Evolutionary conservation across 1,284 basidiomycete species (phyloP).

Genomic region (Meira miltonrushii): DNA sequence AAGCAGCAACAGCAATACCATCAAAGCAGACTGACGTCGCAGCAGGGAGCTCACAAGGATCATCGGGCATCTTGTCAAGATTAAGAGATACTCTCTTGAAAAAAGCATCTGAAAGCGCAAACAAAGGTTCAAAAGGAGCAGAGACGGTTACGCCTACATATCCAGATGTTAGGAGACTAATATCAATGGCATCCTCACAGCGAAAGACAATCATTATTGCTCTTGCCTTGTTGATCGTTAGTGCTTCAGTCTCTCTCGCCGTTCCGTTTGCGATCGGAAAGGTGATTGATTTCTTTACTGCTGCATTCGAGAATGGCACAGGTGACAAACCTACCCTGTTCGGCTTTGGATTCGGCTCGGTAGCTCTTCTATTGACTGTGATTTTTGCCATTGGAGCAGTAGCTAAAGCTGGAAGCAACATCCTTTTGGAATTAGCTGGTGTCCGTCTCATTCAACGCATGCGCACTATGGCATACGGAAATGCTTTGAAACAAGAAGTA

Average conservation of each 20-base stretch:
- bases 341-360: slow-evolving; percentile 68
- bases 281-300: slow-evolving; percentile 50
- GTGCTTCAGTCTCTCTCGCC: slow-evolving; percentile 66
- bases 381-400: slow-evolving; percentile 82
- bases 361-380: slow-evolving; percentile 68
- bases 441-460: slow-evolving; percentile 87
- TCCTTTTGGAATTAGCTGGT: slow-evolving; percentile 76
- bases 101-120: slow-evolving; percentile 10
- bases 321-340: slow-evolving; percentile 28
- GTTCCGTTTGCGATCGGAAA: slow-evolving; percentile 51
- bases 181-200: slow-evolving; percentile 46
- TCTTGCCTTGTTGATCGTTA: slow-evolving; percentile 49
- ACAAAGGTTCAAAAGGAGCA: slow-evolving; percentile 13
- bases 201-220: slow-evolving; percentile 37
- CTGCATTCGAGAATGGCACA: slow-evolving; percentile 12
- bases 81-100: slow-evolving; percentile 4
- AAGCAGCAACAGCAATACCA: not conserved
- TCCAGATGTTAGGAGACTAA: slow-evolving; percentile 42
- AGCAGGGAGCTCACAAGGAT: not conserved
- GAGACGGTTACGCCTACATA: slow-evolving; percentile 29
- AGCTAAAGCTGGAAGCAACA: slow-evolving; percentile 80
- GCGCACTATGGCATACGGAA: slow-evolving; percentile 74
- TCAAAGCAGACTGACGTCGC: not conserved
- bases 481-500: slow-evolving; percentile 79
- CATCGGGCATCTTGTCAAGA: not conserved